Percentiles rank a stretch among this genome's conserved stretches.
Evolutionary conservation across 2,329 filamentous ascomycete genomes (phyloP).

Genomic region (Rhexocercosporidium sp.): DNA sequence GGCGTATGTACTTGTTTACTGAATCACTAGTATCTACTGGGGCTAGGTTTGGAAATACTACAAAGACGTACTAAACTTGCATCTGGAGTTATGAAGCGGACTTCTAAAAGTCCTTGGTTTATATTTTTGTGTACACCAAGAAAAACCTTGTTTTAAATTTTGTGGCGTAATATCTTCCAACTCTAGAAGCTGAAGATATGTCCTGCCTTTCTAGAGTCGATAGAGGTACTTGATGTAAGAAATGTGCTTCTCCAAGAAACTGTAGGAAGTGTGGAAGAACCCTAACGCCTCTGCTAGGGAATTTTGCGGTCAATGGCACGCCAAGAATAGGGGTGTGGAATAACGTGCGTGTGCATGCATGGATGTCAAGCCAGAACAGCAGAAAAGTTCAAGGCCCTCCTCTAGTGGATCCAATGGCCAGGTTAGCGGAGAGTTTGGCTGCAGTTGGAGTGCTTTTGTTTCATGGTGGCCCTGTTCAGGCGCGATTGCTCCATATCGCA

Average conservation of each 20-base stretch:
- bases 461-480: not conserved
- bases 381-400: not conserved
- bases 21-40: not conserved
- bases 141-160: not conserved
- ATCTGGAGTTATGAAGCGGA: not conserved
- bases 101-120: not conserved
- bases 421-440: not conserved
- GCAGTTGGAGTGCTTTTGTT: not conserved
- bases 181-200: not conserved
- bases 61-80: not conserved
- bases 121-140: too few species aligned
- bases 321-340: not conserved
- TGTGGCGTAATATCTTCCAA: too few species aligned
- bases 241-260: not conserved
- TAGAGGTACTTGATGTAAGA: not conserved
- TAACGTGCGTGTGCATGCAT: not conserved
- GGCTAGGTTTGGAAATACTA: not conserved
- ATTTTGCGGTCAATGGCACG: not conserved
- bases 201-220: not conserved
- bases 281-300: not conserved
- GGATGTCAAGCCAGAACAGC: not conserved
- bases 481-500: not conserved
- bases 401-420: not conserved
- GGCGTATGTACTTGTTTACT: not conserved
- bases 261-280: not conserved